Base-by-base conservation (phyloP, 768 basidiomycete species). In the Leccinum obscurum region DNA sequence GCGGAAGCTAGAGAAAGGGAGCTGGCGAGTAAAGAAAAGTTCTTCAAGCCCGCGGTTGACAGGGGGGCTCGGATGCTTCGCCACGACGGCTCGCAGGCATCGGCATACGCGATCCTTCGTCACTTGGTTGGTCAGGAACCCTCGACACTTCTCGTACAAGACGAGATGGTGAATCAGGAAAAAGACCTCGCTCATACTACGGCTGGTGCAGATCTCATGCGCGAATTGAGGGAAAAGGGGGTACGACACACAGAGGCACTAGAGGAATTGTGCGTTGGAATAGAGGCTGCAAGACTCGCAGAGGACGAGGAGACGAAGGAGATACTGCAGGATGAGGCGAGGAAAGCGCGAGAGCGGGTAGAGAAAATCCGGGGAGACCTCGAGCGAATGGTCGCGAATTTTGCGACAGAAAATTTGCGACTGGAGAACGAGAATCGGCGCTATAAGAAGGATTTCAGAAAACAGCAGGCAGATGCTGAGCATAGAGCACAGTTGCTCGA, bases 21-120 rank as follows among this genome's bases (percentile, higher is more conserved):
- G 62, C 77, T 85, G 28, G 66, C 64, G 20, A 60, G 30, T 22
- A 72, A 75, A 32, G 71, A 70, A n/a, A 75, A 72, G 3, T 85
- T 84, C 63, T 85, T 83, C 72, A 82, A 83, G 50, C 75, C 78
- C 1, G 81, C 77, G 2, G 66, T 85, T 1, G 77, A 81, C 20
- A 80, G 75, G 62, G 80, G 81, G 4, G 81, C 82, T 10, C 70
- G 70, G 14, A 64, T 84, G 35, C 58, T 75, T 15, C 80, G 83
- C 17, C 80, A 83, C 52, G 66, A 77, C 22, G 76, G 77, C 34
- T 78, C 77, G 7, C 48, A 70, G 3, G 70, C 72, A 17, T 82
- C 83, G 1, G 83, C 81, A 0, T 76, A 77, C 3, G 65, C 62
- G 9, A 80, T 85, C 52, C 61, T 87, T 1, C 75, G 76, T 3